These are phyloP conservation scores for Ustilago tritici DNA, from an alignment of 1,284 basidiomycete genomes.

Conservation along the genomic window DNA sequence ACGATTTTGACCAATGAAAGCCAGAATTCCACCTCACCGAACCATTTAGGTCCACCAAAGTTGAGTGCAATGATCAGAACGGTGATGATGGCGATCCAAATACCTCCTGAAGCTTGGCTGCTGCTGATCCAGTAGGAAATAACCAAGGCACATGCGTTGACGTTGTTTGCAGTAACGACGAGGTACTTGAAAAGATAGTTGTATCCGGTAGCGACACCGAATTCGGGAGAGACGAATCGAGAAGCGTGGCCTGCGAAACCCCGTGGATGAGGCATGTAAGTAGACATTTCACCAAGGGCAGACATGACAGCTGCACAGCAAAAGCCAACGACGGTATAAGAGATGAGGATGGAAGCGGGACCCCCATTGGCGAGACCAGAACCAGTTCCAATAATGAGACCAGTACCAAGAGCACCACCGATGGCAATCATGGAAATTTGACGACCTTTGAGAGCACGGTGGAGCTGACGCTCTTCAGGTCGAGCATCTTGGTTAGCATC, in stretches of 20 bases:
- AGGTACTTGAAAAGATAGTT: constrained; percentile 55
- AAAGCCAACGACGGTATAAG: constrained; percentile 69
- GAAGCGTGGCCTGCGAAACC: constrained; percentile 71
- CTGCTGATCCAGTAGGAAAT: constrained; percentile 31
- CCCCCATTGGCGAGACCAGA: constrained; percentile 71
- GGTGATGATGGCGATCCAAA: constrained; percentile 50
- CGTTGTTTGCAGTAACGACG: constrained; percentile 44
- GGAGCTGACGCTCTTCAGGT: constrained; percentile 52
- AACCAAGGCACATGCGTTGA: constrained; percentile 36
- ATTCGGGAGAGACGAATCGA: constrained; percentile 71
- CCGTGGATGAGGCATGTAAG: constrained; percentile 70
- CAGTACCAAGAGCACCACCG: constrained; percentile 72
- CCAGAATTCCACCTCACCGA: constrained; percentile 74
- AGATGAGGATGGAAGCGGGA: constrained; percentile 71
- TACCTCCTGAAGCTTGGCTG: constrained; percentile 53
- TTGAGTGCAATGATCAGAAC: constrained; percentile 68
- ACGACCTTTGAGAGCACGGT: constrained; percentile 72
- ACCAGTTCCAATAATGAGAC: constrained; percentile 79
- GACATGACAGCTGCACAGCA: constrained; percentile 57
- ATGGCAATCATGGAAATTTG: constrained; percentile 76
- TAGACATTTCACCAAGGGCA: constrained; percentile 71
- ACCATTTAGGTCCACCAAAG: constrained; percentile 72
- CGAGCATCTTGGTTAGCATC: constrained; percentile 21
- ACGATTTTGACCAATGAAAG: constrained; percentile 50
- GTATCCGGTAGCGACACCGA: constrained; percentile 69